Percentiles rank a stretch among this genome's conserved stretches.
Conservation (phyloP, 495 filamentous ascomycete genomes). For the Pseudoneurospora amorphoporcata region DNA sequence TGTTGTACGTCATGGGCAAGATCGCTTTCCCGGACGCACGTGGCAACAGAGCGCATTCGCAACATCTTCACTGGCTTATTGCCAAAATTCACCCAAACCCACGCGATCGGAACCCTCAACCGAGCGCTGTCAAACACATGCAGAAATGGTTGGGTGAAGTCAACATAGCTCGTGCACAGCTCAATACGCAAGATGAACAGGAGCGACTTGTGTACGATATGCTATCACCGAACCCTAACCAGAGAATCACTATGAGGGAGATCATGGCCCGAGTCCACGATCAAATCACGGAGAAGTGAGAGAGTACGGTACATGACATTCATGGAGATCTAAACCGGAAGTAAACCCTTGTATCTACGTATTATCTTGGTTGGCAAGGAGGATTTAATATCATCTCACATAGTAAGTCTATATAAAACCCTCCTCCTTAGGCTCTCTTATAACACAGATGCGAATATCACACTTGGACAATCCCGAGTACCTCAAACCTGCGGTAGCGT, state of each 20-base stretch:
- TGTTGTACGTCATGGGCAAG: constrained; percentile 39
- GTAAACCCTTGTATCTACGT: neutral
- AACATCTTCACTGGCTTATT: constrained; percentile 38
- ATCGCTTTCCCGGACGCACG: constrained; percentile 36
- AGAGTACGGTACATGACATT: neutral
- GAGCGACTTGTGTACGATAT: constrained; percentile 35
- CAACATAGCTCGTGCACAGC: constrained; percentile 23
- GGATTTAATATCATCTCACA: neutral
- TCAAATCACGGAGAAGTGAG: constrained; percentile 12
- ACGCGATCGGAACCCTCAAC: constrained; percentile 21
- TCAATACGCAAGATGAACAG: constrained; percentile 28
- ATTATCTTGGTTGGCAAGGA: neutral
- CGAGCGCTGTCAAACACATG: constrained; percentile 33
- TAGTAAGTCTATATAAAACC: neutral
- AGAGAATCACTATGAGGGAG: constrained; percentile 32
- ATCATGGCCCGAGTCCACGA: constrained; percentile 27
- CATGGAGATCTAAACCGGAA: neutral
- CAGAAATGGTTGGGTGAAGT: constrained; percentile 36
- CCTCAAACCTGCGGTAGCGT: neutral
- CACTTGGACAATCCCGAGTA: neutral
- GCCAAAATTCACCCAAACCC: constrained; percentile 19
- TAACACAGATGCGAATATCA: neutral
- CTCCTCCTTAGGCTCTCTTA: neutral
- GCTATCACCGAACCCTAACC: constrained; percentile 32
- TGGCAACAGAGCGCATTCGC: constrained; percentile 29